phyloP scores from a whole-genome alignment of 2,329 filamentous ascomycete genomes.

The Ophiosphaerella korrae region DNA sequence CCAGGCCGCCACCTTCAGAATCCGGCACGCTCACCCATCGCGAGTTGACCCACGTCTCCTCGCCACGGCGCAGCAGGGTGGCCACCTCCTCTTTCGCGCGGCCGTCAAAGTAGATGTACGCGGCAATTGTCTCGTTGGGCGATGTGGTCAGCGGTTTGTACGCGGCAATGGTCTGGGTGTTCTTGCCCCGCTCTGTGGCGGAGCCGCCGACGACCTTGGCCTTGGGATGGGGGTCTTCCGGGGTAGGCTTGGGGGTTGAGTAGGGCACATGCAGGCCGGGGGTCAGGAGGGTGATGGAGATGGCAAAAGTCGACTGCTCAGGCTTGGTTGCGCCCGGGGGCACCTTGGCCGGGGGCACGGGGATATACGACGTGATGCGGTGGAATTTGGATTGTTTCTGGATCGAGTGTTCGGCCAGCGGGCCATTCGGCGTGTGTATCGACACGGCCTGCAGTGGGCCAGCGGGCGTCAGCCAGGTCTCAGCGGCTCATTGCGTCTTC shows the following conservation, averaged over 20 bases:
- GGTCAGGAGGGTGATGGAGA: conserved; percentile 94
- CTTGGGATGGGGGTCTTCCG: conserved; percentile 77
- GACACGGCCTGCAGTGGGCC: conserved; percentile 95
- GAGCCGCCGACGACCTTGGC: conserved; percentile 77
- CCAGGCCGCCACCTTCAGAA: conserved; percentile 88
- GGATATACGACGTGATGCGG: conserved; percentile 96
- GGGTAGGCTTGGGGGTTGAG: conserved; percentile 80
- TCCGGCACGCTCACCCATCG: conserved; percentile 95
- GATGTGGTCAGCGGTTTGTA: conserved; percentile 93
- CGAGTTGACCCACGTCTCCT: conserved; percentile 99
- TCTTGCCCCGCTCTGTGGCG: conserved; percentile 57
- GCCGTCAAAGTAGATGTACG: conserved; percentile 99
- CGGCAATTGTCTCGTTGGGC: conserved; percentile 94
- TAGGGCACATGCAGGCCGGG: conserved; percentile 89
- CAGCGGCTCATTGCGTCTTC: not conserved
- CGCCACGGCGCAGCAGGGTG: conserved; percentile 85
- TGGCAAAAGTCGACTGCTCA: conserved; percentile 94
- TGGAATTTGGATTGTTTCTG: conserved; percentile 91
- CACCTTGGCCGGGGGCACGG: conserved; percentile 86
- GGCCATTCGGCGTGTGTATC: conserved; percentile 81
- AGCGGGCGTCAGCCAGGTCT: conserved; percentile 45
- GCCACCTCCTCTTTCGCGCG: conserved; percentile 95
- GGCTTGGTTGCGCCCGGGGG: conserved; percentile 71
- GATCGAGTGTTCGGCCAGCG: conserved; percentile 89
- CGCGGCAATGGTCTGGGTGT: conserved; percentile 68